These are phyloP conservation scores for Fusarium sp. DNA, from an alignment of 2,329 filamentous ascomycete species.

Conservation along the genomic window DNA sequence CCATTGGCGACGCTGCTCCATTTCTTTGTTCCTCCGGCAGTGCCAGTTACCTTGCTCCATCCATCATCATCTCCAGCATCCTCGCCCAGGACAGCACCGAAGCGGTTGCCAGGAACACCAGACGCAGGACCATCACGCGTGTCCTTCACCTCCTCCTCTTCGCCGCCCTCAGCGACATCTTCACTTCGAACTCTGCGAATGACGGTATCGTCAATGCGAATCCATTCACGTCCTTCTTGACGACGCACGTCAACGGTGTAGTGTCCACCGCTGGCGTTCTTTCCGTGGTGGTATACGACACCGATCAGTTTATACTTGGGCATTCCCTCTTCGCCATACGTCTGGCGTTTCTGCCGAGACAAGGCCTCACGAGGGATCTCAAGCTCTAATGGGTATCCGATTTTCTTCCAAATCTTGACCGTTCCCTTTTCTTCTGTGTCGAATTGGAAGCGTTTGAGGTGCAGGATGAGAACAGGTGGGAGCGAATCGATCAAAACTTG, in stretches of 20 bases:
- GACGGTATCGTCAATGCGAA: conserved; percentile 92
- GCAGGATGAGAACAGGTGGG: conserved; percentile 91
- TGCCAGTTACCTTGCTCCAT: conserved; percentile 83
- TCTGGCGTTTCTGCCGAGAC: conserved; percentile 76
- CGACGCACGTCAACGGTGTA: conserved; percentile 98
- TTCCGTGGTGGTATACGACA: conserved; percentile 97
- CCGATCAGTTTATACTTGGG: conserved; percentile 89
- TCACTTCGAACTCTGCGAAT: conserved; percentile 87
- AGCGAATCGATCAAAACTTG: conserved; percentile 94
- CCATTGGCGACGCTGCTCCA: conserved; percentile 80
- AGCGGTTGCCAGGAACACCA: conserved; percentile 75
- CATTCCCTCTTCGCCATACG: conserved; percentile 73
- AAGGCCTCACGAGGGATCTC: conserved; percentile 94
- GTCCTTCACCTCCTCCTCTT: conserved; percentile 80
- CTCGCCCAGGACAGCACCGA: conserved; percentile 76
- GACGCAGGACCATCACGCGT: conserved; percentile 44
- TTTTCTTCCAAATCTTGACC: conserved; percentile 98
- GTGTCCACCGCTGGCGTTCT: conserved; percentile 94
- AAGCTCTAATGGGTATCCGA: conserved; percentile 93
- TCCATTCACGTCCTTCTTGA: conserved; percentile 96
- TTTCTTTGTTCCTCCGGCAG: conserved; percentile 74
- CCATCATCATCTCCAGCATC: conserved; percentile 75
- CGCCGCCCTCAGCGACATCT: conserved; percentile 87
- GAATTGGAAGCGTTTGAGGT: conserved; percentile 97
- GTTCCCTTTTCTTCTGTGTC: conserved; percentile 83